A percentile compares a stretch with the other conserved stretches of the same genome.
Conservation (phyloP, 768 basidiomycete genomes). For the Lyophyllum shimeji region DNA sequence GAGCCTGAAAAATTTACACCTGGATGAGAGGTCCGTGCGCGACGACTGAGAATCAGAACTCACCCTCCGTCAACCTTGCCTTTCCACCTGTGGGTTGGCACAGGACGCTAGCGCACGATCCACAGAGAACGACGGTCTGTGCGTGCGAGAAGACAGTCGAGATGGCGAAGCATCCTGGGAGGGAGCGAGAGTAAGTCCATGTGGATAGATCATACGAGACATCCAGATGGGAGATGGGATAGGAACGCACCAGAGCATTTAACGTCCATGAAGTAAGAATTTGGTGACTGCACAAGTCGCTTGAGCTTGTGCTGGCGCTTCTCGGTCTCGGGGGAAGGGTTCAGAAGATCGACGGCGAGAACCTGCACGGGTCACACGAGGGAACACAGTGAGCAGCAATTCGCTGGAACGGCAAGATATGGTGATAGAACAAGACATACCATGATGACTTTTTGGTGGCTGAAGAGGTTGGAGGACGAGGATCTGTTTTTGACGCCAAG, state of each 20-base stretch:
- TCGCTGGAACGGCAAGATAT: background rate
- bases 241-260: slow-evolving; percentile 88
- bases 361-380: slow-evolving; percentile 46
- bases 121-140: slow-evolving; percentile 94
- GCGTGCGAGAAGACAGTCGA: slow-evolving; percentile 99
- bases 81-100: slow-evolving; percentile 99
- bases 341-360: slow-evolving; percentile 97
- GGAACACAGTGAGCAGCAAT: background rate
- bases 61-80: slow-evolving; percentile 97
- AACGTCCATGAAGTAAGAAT: slow-evolving; percentile 99
- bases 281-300: slow-evolving; percentile 96
- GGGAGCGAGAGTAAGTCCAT: slow-evolving; percentile 12
- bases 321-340: slow-evolving; percentile 88
- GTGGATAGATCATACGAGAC: slow-evolving; percentile 9
- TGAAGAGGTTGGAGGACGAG: slow-evolving; percentile 20
- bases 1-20: slow-evolving; percentile 57
- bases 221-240: background rate
- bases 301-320: slow-evolving; percentile 97
- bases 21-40: slow-evolving; percentile 6
- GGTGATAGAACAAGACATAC: slow-evolving; percentile 14
- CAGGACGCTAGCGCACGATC: slow-evolving; percentile 88
- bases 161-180: slow-evolving; percentile 89
- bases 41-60: slow-evolving; percentile 28
- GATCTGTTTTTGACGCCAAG: slow-evolving; percentile 29
- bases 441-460: slow-evolving; percentile 32